These are phyloP conservation scores for Naematelia encephala DNA, from an alignment of 768 basidiomycete genomes.

Conservation along the genomic window DNA sequence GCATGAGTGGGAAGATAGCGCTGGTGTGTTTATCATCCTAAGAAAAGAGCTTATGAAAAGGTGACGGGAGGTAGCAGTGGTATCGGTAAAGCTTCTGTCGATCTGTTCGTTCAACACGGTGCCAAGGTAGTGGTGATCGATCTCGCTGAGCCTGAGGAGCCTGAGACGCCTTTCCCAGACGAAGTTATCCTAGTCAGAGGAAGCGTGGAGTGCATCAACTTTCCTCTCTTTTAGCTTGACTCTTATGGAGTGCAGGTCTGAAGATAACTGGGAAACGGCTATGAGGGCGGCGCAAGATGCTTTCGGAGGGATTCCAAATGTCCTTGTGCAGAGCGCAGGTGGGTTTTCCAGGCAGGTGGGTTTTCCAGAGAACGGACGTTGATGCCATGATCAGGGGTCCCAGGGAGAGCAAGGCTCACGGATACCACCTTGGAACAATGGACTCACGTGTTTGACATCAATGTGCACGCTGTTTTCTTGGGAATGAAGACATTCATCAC, in stretches of 20 bases:
- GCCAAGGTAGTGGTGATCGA: constrained; percentile 2
- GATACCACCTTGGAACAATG: constrained; percentile 7
- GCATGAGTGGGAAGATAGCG: constrained; percentile 3
- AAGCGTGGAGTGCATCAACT: constrained; percentile 2
- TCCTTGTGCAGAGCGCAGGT: constrained; percentile 12
- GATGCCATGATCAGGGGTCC: constrained; percentile 2
- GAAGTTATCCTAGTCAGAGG: constrained; percentile 6
- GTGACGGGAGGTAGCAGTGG: constrained; percentile 9
- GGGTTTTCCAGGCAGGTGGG: neutral
- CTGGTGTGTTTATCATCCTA: neutral
- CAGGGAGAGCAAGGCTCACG: neutral
- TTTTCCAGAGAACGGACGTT: neutral
- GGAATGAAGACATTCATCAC: constrained; percentile 8
- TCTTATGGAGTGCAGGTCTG: neutral
- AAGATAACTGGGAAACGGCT: neutral
- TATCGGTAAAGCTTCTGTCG: constrained; percentile 2
- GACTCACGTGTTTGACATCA: constrained; percentile 7
- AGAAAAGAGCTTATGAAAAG: neutral
- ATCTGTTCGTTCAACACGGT: constrained; percentile 5
- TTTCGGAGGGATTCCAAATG: constrained; percentile 3
- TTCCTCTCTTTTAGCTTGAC: neutral
- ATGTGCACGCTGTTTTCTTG: constrained; percentile 2
- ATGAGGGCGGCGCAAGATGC: neutral
- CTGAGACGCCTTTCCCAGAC: constrained; percentile 2
- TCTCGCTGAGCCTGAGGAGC: neutral